phyloP scores from a whole-genome alignment of 495 filamentous ascomycete species.

The Aspergillus ostianus region DNA sequence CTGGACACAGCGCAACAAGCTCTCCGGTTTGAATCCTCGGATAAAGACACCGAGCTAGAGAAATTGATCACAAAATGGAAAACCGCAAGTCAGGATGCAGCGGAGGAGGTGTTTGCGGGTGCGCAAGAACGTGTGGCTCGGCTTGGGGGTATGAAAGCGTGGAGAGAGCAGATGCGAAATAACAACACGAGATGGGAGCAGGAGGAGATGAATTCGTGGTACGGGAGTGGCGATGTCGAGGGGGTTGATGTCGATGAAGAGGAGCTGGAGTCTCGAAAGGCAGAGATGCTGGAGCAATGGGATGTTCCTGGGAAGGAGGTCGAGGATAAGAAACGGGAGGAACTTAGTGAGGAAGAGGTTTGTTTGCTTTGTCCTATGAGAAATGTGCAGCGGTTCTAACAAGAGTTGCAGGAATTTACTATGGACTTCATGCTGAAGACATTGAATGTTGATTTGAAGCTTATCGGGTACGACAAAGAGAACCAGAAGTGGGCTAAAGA shows the following conservation, averaged over 20 bases:
- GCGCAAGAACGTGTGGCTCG: constrained; percentile 41
- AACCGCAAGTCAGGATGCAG: constrained; percentile 44
- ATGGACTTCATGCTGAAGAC: constrained; percentile 72
- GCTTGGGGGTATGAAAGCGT: constrained; percentile 59
- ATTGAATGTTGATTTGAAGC: constrained; percentile 60
- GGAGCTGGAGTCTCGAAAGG: constrained; percentile 24
- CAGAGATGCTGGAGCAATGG: constrained; percentile 26
- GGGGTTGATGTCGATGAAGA: constrained; percentile 26
- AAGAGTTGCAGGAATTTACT: constrained; percentile 52
- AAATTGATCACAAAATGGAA: constrained; percentile 49
- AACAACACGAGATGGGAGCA: constrained; percentile 34
- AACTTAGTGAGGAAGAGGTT: constrained; percentile 39
- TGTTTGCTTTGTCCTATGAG: constrained; percentile 11
- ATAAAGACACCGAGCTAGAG: constrained; percentile 47
- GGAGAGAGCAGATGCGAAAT: constrained; percentile 47
- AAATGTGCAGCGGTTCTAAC: not conserved
- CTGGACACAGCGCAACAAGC: constrained; percentile 53
- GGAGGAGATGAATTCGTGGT: constrained; percentile 26
- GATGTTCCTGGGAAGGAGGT: constrained; percentile 22
- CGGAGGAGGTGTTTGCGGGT: constrained; percentile 49
- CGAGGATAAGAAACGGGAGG: constrained; percentile 26
- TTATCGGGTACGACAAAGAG: constrained; percentile 61
- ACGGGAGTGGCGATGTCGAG: constrained; percentile 12
- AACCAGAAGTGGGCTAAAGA: constrained; percentile 52
- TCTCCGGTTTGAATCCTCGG: constrained; percentile 43